Evolutionary conservation across 2,329 filamentous ascomycete genomes (phyloP).

Genomic region (Lecanosticta acicola): DNA sequence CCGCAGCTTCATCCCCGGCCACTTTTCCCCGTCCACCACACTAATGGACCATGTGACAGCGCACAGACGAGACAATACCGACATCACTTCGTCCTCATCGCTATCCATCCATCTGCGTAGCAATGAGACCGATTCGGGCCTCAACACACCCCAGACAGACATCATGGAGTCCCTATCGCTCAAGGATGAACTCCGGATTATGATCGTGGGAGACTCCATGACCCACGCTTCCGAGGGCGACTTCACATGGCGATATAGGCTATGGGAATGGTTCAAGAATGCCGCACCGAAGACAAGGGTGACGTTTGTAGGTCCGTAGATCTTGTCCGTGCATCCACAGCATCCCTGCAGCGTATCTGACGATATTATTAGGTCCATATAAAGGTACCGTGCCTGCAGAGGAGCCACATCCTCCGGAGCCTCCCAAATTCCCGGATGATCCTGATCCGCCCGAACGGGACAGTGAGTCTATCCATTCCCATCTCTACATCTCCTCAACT

Average conservation of each 20-base stretch:
- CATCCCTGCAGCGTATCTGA: neutral
- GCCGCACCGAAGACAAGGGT: slow-evolving; percentile 27
- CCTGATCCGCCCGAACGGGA: slow-evolving; percentile 6
- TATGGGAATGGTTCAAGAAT: slow-evolving; percentile 38
- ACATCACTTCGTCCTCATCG: neutral
- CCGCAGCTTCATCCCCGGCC: too few relatives aligned
- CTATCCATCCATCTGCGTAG: neutral
- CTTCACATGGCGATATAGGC: slow-evolving; percentile 41
- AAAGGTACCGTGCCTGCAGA: slow-evolving; percentile 28
- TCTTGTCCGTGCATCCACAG: neutral
- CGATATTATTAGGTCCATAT: slow-evolving; percentile 1
- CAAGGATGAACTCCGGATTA: slow-evolving; percentile 10
- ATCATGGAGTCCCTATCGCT: neutral
- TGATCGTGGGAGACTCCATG: slow-evolving; percentile 24
- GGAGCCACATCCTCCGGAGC: slow-evolving; percentile 27
- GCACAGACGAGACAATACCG: neutral
- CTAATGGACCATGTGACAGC: neutral
- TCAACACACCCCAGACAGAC: neutral
- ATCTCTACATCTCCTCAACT: neutral
- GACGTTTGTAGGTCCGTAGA: slow-evolving; percentile 34
- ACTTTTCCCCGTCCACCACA: too few relatives aligned
- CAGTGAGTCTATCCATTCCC: neutral
- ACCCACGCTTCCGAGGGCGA: slow-evolving; percentile 34
- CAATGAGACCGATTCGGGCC: neutral
- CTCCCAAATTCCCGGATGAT: slow-evolving; percentile 11